Base-by-base conservation (phyloP, 768 basidiomycete species). In the Coprinellus aureogranulatus region DNA sequence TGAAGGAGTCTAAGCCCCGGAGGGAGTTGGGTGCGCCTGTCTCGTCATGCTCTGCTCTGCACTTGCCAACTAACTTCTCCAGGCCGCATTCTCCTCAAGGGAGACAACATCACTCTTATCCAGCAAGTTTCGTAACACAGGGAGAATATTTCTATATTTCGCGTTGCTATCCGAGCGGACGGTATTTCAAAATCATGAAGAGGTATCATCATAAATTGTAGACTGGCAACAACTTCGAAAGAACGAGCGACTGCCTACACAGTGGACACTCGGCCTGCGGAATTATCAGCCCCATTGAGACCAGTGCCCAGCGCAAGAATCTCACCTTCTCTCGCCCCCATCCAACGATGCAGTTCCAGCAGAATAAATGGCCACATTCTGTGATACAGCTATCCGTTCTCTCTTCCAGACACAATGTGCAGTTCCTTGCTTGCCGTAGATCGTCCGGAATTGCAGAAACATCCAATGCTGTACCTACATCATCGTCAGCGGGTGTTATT, bases 81-180 rank as follows among this genome's bases (percentile, higher is more conserved):
- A 98, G 96, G 96, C 20, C 92, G 96, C 57, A 92, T 98, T 71
- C 79, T 98, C 64, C 80, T 98, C 62, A 98, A 98, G 75, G 96
- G 96, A 58, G 96, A 98, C 70, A 97, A 95, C 70, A 98, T 98
- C 68, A 98, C 96, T n/a, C 84, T 95, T 54, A 96, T 98, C 69
- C 93, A 96, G 69, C 90, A 88, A 74, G 66, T 62, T 34, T 59
- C 61, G 41, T 69, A 52, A 61, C 56, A 11, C 40, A 8, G 37
- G 26, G 45, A 50, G 52, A 48, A 40, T n/a, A 47, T 51, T 53
- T 23, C n/a, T 39, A 31, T 55, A 22, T 26, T 5, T 44, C 34
- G 41, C 20, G 20, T 9, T 44, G 8, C 23, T 39, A 54, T 23
- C 41, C 39, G 18, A 53, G 41, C 18, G 47, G n/a, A n/a, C 65